Evolutionary conservation across 192 early-diverging fungal species (phyloP), one percentile per base, ranked within the genome.

Genomic region (Coemansia reversa): DNA sequence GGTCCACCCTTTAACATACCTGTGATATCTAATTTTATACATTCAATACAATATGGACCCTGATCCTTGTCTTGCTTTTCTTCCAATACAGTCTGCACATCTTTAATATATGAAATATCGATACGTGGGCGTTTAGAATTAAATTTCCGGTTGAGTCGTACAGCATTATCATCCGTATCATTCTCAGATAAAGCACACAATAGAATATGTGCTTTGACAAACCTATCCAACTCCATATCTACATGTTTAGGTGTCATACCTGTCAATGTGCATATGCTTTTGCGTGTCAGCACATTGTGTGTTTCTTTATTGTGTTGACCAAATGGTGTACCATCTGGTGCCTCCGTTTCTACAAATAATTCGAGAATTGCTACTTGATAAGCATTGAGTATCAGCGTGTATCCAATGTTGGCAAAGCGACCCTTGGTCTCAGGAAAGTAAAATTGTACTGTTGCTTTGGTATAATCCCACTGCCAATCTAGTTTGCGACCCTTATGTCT

Each of bases 301-400:
- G 30, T 7, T 7, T 32, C 30, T 7, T 3, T 32, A 5, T 3
- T 7, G 7, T 32, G 30, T 32, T 32, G 30, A 7, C 30, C 30
- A 7, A 7, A 32, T 5, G 7, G 4, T 3, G 30, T 32, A 5
- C 18, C 57, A 4, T 39, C 33, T 24, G 35, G 24, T 19, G 32
- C 7, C 22, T 25, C 7, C 8, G 58, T 16, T 3, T 55, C 67
- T 58, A 95, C 96, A 77, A 90, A 98, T 69, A 92, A 89, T 25
- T 92, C 75, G 24, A 98, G 84, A 9, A 98, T 87, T 20, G 90
- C 91, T 88, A 96, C 92, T 74, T 98, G 94, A 70, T 88, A 96
- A 0, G 89, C 87, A n/a, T 91, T 92, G 4, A 90, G 85, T 69
- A 87, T 35, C 24, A 81, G 53, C 11, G 60, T 63, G 52, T 72